Base-by-base conservation (phyloP, 352 stramenopile species). In the Aphanomyces invadans region DNA sequence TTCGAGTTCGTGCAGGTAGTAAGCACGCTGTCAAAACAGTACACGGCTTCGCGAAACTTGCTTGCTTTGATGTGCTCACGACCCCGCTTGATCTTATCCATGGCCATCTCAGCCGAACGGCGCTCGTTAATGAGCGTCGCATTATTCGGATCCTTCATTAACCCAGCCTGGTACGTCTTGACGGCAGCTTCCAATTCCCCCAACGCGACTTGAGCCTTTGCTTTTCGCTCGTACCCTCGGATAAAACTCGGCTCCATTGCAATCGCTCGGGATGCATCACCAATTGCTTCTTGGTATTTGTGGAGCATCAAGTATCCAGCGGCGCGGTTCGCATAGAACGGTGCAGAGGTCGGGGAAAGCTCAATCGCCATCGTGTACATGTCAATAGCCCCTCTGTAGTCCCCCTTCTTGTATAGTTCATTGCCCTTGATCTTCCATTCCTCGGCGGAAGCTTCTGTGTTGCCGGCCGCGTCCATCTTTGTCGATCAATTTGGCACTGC, bases 311-410 rank as follows among this genome's bases (percentile, higher is more conserved):
- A 89, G 56, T 78, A 87, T 28, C 90, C 91, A 31, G 91, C 91
- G 15, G 91, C 88, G 51, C 91, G 83, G 73, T 97, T 97, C 59
- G 82, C 89, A 62, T 97, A 97, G 70, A 90, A 95, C 29, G 85
- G 77, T 44, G 92, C 83, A 70, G 88, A 75, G 11, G 85, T 90
- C 42, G 87, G 86, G 60, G 86, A 87, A 33, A 83, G 72, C 55
- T 92, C 87, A 72, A 97, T 97, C 31, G 90, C 89, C 73, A 92
- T 83, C 68, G 87, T 88, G 76, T 97, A 97, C 70, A 88, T 83
- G 52, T 88, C 81, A 63, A 97, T 92, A 54, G 91, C 91, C 65
- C 74, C 81, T 51, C 81, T 73, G 72, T 97, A 97, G 70, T 97
- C 83, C 67, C 85, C 83, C 64, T 85, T 83, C 75, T 95, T 95